Evolutionary conservation across 2,329 filamentous ascomycete genomes (phyloP).

Genomic region (Pseudogymnoascus pannorum): DNA sequence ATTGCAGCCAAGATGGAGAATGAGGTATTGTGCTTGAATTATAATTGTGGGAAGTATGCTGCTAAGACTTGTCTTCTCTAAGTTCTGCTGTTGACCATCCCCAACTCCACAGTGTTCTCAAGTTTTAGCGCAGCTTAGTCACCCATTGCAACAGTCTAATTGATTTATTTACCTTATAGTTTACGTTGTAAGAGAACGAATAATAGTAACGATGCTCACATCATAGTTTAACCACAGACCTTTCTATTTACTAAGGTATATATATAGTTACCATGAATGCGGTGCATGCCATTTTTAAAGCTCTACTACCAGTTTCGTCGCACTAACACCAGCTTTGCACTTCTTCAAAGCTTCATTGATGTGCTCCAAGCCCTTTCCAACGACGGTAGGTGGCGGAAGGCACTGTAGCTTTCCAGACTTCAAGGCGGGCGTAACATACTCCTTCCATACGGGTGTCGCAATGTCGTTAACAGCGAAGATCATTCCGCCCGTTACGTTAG

Average conservation of each 20-base stretch:
- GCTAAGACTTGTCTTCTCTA: background rate
- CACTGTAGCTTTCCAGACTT: constrained; percentile 18
- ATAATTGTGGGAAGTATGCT: background rate
- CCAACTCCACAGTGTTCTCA: background rate
- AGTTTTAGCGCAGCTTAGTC: background rate
- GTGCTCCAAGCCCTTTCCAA: constrained; percentile 23
- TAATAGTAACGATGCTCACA: background rate
- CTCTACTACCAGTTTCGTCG: constrained; percentile 24
- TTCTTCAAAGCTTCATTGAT: constrained; percentile 21
- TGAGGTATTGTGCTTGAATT: too few relatives aligned
- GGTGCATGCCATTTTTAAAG: constrained; percentile 11
- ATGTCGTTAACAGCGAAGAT: constrained; percentile 27
- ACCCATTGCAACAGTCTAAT: too few relatives aligned
- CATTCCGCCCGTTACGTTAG: constrained; percentile 25
- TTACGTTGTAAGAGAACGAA: background rate
- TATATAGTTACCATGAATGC: background rate
- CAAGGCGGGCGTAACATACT: constrained; percentile 23
- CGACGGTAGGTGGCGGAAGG: constrained; percentile 19
- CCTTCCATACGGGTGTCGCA: constrained; percentile 21
- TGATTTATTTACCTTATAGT: background rate
- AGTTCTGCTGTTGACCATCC: too few relatives aligned
- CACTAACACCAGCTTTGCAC: constrained; percentile 23
- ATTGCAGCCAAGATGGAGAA: background rate
- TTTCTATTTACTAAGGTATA: background rate
- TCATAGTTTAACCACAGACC: background rate